phyloP scores from a whole-genome alignment of 2,329 filamentous ascomycete genomes.

The Aspergillus clavatus region DNA sequence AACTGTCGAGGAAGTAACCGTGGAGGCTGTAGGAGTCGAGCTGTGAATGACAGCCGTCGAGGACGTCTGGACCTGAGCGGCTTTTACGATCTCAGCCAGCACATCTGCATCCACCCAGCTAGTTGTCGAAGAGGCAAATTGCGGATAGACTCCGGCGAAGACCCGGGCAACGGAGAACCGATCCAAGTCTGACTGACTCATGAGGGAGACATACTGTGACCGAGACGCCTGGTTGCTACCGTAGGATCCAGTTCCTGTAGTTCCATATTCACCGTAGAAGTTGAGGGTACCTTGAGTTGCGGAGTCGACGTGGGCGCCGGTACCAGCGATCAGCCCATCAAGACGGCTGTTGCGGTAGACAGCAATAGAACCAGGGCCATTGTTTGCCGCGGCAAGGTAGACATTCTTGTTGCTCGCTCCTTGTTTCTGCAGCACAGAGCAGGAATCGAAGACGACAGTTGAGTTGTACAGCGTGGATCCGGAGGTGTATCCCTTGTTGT shows the following conservation, averaged over 20 bases:
- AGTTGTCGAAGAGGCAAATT: slow-evolving; percentile 29
- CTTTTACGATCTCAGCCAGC: slow-evolving; percentile 29
- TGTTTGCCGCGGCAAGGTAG: slow-evolving; percentile 39
- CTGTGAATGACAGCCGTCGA: slow-evolving; percentile 10
- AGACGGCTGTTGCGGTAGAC: slow-evolving; percentile 41
- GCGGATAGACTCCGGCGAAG: slow-evolving; percentile 32
- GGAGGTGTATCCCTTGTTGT: slow-evolving; percentile 34
- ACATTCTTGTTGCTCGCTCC: slow-evolving; percentile 37
- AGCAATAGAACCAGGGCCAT: slow-evolving; percentile 37
- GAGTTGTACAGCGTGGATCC: slow-evolving; percentile 29
- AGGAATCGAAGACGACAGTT: slow-evolving; percentile 40
- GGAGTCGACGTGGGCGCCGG: slow-evolving; percentile 14
- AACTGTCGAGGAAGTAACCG: slow-evolving; percentile 8
- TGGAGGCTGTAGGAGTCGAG: slow-evolving; percentile 14
- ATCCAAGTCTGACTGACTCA: slow-evolving; percentile 33
- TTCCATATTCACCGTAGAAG: slow-evolving; percentile 42
- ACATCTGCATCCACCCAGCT: slow-evolving; percentile 38
- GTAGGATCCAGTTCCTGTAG: slow-evolving; percentile 40
- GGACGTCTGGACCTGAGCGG: slow-evolving; percentile 23
- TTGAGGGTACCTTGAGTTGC: slow-evolving; percentile 34
- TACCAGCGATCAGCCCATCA: slow-evolving; percentile 34
- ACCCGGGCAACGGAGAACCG: slow-evolving; percentile 33
- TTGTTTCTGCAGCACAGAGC: slow-evolving; percentile 31
- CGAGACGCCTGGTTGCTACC: slow-evolving; percentile 32
- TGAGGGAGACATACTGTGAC: slow-evolving; percentile 29